phyloP scores from a whole-genome alignment of 2,329 filamentous ascomycete species.

The Trichophyton simii region DNA sequence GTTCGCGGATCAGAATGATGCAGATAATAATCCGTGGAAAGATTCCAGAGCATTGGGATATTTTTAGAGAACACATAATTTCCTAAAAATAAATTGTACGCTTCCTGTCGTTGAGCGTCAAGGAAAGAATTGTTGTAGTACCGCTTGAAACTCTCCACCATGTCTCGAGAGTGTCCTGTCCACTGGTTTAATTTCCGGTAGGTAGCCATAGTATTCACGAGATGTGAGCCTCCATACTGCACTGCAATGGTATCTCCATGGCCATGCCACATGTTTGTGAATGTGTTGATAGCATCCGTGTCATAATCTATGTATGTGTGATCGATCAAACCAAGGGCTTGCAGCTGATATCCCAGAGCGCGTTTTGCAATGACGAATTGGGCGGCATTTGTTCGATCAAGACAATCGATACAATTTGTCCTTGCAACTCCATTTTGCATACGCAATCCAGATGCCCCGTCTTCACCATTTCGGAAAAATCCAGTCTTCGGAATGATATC shows the following conservation, averaged over 20 bases:
- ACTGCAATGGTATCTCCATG: slow-evolving; percentile 96
- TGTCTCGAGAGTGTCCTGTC: slow-evolving; percentile 93
- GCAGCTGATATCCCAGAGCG: slow-evolving; percentile 80
- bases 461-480: slow-evolving; percentile 88
- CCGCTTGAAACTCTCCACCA: slow-evolving; percentile 97
- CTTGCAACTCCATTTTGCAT: slow-evolving; percentile 86
- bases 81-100: slow-evolving; percentile 91
- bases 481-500: slow-evolving; percentile 74
- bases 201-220: slow-evolving; percentile 98
- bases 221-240: slow-evolving; percentile 91
- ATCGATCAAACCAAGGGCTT: slow-evolving; percentile 77
- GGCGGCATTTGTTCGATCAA: slow-evolving; percentile 92
- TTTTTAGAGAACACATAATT: slow-evolving; percentile 84
- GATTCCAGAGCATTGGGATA: slow-evolving; percentile 93
- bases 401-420: slow-evolving; percentile 95
- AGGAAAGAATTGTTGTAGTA: slow-evolving; percentile 99
- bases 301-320: slow-evolving; percentile 76
- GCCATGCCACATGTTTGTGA: slow-evolving; percentile 97
- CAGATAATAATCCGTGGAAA: slow-evolving; percentile 88
- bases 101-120: slow-evolving; percentile 93
- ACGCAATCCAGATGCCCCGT: slow-evolving; percentile 49
- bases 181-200: slow-evolving; percentile 98
- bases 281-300: slow-evolving; percentile 87
- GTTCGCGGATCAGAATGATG: slow-evolving; percentile 74
- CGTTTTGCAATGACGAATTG: slow-evolving; percentile 96